Base-by-base conservation (phyloP, 306 rosid genomes). In the Leucaena leucocephala region DNA sequence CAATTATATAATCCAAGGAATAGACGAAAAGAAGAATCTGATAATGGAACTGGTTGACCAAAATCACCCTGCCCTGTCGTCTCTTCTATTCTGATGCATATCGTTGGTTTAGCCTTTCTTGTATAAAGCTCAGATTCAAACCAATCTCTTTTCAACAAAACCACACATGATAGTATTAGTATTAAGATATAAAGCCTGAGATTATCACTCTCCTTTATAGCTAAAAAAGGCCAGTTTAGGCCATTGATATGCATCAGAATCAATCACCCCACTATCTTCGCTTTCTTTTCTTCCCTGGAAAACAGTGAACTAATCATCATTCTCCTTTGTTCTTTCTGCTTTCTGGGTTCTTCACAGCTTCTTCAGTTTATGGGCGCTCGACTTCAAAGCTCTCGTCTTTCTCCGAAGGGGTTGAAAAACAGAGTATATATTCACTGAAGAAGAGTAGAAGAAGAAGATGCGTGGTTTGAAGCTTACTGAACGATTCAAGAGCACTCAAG, bases 401-500 rank as follows among this genome's bases (percentile, higher is more conserved):
- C 21, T 48, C 69, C 17, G 0, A 62, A 85, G 68, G 85, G 66
- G 75, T 69, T 85, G 76, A 44, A 69, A 11, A 16, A 36, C 46
- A 50, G 63, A 75, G 78, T 44, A 58, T 74, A 19, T 52, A 67
- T 6, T 46, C 71, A 22, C 33, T 78, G 76, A 39, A 19, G 42
- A 34, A 38, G 64, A 27, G 27, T 0, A 27, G 27, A 27, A 27
- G 46, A 65, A 42, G 19, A 43, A 50, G 68, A 93, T 93, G 98
- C 87, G 90, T 52, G 89, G 84, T 43, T 63, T 89, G 77, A 91
- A 88, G 90, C 71, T 93, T 54, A 72, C 57, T 62, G 98, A 93
- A 65, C 86, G 87, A 50, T 88, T 91, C 83, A 93, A 85, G 78
- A 87, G 88, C 78, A 81, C 86, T 42, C 98, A 93, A 83, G 93